phyloP scores from a whole-genome alignment of 345 rosid species.

The Boechera stricta region DNA sequence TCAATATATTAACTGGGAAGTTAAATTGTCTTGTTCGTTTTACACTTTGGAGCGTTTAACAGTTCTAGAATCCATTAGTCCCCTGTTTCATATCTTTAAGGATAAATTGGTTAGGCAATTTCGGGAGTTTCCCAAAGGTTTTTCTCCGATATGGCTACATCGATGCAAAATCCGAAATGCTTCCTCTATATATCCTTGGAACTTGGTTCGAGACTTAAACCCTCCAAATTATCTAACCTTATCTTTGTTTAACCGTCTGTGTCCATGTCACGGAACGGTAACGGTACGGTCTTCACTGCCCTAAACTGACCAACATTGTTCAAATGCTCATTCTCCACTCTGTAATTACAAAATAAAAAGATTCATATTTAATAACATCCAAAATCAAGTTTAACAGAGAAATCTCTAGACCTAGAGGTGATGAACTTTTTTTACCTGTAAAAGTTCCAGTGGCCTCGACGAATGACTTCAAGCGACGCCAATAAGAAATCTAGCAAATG shows the following conservation, averaged over 20 bases:
- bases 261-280: constrained; percentile 80
- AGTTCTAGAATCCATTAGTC: constrained; percentile 38
- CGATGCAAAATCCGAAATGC: constrained; percentile 30
- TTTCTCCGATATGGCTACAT: constrained; percentile 18
- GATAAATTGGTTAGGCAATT: constrained; percentile 36
- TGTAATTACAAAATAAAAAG: constrained; percentile 32
- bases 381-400: constrained; percentile 1
- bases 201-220: constrained; percentile 23
- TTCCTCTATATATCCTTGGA: constrained; percentile 19
- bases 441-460: constrained; percentile 98
- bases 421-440: constrained; percentile 62
- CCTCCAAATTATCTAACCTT: constrained; percentile 27
- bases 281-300: constrained; percentile 87
- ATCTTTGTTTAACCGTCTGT: constrained; percentile 54
- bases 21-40: constrained; percentile 30
- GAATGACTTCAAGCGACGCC: constrained; percentile 88
- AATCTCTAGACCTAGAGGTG: not conserved
- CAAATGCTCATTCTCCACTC: constrained; percentile 94
- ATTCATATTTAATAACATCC: not conserved
- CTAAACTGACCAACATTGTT: constrained; percentile 85
- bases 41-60: constrained; percentile 18
- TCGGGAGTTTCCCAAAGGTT: constrained; percentile 13
- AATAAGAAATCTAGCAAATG: constrained; percentile 77
- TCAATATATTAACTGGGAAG: constrained; percentile 32
- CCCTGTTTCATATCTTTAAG: not conserved